Evolutionary conservation across 495 filamentous ascomycete species (phyloP), one percentile per base, ranked within the genome.

Genomic region (Tuber umbilicatum): DNA sequence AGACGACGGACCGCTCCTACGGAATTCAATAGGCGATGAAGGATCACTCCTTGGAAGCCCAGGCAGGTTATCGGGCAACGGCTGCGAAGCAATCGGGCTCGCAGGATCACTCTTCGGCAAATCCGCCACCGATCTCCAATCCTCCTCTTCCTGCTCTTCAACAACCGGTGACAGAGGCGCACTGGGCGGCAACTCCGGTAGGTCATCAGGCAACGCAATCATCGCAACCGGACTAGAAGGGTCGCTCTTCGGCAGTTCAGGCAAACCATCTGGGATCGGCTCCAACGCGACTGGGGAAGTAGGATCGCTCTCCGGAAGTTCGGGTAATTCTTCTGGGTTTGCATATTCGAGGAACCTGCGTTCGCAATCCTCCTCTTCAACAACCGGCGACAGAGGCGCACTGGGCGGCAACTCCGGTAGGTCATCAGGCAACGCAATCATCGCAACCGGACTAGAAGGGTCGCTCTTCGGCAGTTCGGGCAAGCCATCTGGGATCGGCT

Each of bases 381-480:
- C 50, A 55, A 64, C 27, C 27, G 55, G 27, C 7, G 55, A 64
- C 27, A 64, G 55, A 64, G 55, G 55, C 14, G 27, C 55, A 31
- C 45, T 73, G 68, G 21, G 70, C 31, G 78, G 78, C 21, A 76
- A 35, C 68, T 45, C 41, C 50, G 79, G 75, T 21, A 81, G 69
- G 47, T 41, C 64, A 35, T 64, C 55, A 64, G 55, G 55, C 14
- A 64, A 7, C 14, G 14, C 55, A 64, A 64, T 17, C 55, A 64
- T 35, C 19, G 55, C 55, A 17, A 64, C 55, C 21, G 76, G 77
- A 42, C 79, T 73, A 27, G 43, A 75, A 41, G 73, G 72, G 17
- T 60, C 69, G 40, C 79, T 79, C 38, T 37, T 45, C 41, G 79
- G 74, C 37, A 79, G 31, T 39, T 81, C 71, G 35, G 76, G 73